phyloP scores from a whole-genome alignment of 202 grass and related monocot species.

The Miscanthus sacchariflorus region DNA sequence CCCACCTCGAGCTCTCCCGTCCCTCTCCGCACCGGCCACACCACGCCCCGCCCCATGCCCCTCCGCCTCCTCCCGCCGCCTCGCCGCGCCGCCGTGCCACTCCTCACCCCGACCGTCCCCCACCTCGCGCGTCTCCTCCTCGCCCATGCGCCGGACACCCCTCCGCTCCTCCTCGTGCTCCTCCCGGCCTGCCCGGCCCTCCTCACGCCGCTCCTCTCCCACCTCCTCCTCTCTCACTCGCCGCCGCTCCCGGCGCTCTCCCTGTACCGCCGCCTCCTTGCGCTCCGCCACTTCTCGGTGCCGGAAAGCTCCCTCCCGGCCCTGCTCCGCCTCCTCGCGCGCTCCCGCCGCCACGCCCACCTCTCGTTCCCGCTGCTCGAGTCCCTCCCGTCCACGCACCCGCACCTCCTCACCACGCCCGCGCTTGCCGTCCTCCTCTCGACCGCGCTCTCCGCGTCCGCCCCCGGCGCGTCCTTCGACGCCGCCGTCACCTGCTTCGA shows the following conservation, averaged over 20 bases:
- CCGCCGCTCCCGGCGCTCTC: slow-evolving; percentile 57
- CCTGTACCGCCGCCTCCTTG: slow-evolving; percentile 46
- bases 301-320: slow-evolving; percentile 46
- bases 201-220: slow-evolving; percentile 68
- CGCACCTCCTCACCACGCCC: slow-evolving; percentile 65
- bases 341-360: slow-evolving; percentile 57
- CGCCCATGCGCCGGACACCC: slow-evolving; percentile 37
- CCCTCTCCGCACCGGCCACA: not conserved
- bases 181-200: slow-evolving; percentile 57
- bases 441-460: slow-evolving; percentile 49
- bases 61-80: slow-evolving; percentile 29
- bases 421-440: slow-evolving; percentile 67
- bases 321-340: slow-evolving; percentile 66
- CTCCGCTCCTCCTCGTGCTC: slow-evolving; percentile 48
- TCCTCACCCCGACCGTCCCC: slow-evolving; percentile 43
- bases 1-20: not conserved
- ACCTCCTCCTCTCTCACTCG: slow-evolving; percentile 63
- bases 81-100: not conserved
- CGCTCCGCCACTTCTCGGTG: slow-evolving; percentile 38
- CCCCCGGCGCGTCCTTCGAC: slow-evolving; percentile 58
- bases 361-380: slow-evolving; percentile 64
- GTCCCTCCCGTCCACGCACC: slow-evolving; percentile 57
- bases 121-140: slow-evolving; percentile 45
- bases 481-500: slow-evolving; percentile 71
- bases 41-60: slow-evolving; percentile 27